Evolutionary conservation across 2,329 filamentous ascomycete genomes (phyloP), one percentile per base, ranked within the genome.

Genomic region (Hypoxylon sp.): DNA sequence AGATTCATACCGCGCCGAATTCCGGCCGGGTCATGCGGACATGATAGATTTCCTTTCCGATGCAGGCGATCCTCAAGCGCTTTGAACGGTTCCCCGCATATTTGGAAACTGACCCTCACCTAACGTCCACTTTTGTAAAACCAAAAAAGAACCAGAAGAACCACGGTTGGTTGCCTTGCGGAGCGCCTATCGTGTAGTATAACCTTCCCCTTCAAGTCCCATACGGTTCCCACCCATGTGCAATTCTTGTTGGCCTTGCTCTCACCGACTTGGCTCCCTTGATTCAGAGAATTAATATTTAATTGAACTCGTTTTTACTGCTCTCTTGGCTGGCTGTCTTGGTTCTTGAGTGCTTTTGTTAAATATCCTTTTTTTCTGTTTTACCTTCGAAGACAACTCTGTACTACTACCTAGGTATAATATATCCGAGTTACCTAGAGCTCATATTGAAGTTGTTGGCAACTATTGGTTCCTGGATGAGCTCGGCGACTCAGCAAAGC

Each of bases 71-170:
- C 28, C 58, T 58, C 46, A 46, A 34, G 50, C 43, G 25, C 28
- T 32, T 32, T 55, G 19, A 14, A 21, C 62, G 62, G 59, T 63
- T 66, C 66, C 66, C 66, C 66, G 66, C 66, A 68, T 58, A 63
- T 36, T 51, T 56, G 38, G 60, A 58, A 57, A 67, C 50, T 46
- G 41, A 51, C n/a, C 38, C 21, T 13, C 49, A 41, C 21, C 14
- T 43, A 56, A 21, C 30, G 17, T 45, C 52, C 45, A 56, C 28
- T 21, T 46, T 23, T 34, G 19, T 23, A 13, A 53, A 45, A 48
- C 21, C 13, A 41, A 32, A 32, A 30, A 61, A 61, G 41, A 36
- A 28, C 21, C 7, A 14, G 30, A 41, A 32, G 41, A 61, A 65
- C 63, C 63, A 65, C 58, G 59, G 59, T 63, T 59, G 28, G 59